Evolutionary conservation across 2,329 filamentous ascomycete species (phyloP), one percentile per base, ranked within the genome.

Genomic region (Claviceps purpurea): DNA sequence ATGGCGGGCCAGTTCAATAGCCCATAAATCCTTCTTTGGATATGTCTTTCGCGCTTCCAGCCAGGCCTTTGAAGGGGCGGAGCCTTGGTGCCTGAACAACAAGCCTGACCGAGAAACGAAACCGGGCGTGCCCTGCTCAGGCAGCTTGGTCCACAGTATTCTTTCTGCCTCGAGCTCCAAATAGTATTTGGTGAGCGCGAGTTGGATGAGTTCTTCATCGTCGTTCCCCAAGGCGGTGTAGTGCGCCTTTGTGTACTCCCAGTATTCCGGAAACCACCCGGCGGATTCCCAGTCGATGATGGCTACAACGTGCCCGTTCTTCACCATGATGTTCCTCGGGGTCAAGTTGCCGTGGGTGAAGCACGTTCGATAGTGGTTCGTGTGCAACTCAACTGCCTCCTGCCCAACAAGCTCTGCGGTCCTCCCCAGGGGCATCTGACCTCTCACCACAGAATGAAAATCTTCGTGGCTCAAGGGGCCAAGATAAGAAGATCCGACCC

Each of bases 191-290:
- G 57, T 57, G 7, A 64, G 47, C 30, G 53, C 55, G n/a, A 44
- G 22, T 30, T 51, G 51, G 47, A 65, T 46, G 20, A 55, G 51
- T 18, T 60, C 55, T 14, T 55, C 62, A 24, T 57, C 56, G 16
- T 58, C 43, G 4, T 11, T 34, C 2, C 40, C 46, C 20, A 56
- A 53, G 38, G 26, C 56, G 52, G 57, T 55, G 38, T 59, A 65
- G 54, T 64, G 57, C 45, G 58, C 59, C 57, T 59, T 64, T 5
- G 48, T 54, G 34, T 52, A 57, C 52, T 65, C 63, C 63, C 61
- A 66, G 53, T 65, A 64, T 50, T 65, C 62, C 1, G 62, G 64
- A 53, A 65, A 65, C 61, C 64, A 66, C 51, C 68, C 68, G 3
- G 68, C 54, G 56, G 62, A 62, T 4, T 40, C 63, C 61, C 62